Evolutionary conservation across 805 yeast genomes (phyloP).

Genomic region (Saccharomycopsis microspora): DNA sequence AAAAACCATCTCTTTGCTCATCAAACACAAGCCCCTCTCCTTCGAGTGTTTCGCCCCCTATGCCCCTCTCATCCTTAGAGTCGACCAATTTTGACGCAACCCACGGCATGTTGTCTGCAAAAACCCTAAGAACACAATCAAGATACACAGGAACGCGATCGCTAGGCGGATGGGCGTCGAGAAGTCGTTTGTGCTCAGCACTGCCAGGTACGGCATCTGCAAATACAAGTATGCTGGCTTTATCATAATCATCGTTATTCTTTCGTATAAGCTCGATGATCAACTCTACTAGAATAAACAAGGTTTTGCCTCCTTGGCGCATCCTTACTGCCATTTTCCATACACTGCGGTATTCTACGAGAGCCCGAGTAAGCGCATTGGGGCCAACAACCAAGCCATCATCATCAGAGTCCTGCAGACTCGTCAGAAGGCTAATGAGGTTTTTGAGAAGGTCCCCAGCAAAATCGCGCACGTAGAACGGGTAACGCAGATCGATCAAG

Average conservation of each 20-base stretch:
- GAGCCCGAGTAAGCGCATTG: conserved; percentile 81
- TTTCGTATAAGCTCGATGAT: conserved; percentile 89
- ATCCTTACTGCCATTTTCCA: conserved; percentile 62
- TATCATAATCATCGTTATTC: conserved; percentile 91
- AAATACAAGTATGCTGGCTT: conserved; percentile 35
- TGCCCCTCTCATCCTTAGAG: not conserved
- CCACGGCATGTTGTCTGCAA: conserved; percentile 53
- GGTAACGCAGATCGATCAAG: conserved; percentile 54
- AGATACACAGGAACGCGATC: conserved; percentile 87
- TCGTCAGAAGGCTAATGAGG: conserved; percentile 69
- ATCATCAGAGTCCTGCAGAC: conserved; percentile 76
- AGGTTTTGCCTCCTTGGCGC: conserved; percentile 75
- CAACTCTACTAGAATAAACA: conserved; percentile 90
- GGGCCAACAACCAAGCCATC: conserved; percentile 93
- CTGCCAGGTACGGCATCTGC: not conserved
- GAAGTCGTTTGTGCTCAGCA: conserved; percentile 18
- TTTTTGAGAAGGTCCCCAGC: conserved; percentile 94
- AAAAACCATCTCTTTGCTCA: not conserved
- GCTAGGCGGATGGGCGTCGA: conserved; percentile 89
- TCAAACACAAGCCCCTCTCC: conserved; percentile 4
- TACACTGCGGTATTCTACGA: conserved; percentile 66
- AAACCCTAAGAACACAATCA: conserved; percentile 71
- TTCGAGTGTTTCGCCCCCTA: not conserved
- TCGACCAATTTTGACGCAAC: conserved; percentile 44
- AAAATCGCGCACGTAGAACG: conserved; percentile 75